A percentile compares a stretch with the other conserved stretches of the same genome.
Conservation (phyloP, 176 grass and related monocot genomes). For the Oryza brachyantha region DNA sequence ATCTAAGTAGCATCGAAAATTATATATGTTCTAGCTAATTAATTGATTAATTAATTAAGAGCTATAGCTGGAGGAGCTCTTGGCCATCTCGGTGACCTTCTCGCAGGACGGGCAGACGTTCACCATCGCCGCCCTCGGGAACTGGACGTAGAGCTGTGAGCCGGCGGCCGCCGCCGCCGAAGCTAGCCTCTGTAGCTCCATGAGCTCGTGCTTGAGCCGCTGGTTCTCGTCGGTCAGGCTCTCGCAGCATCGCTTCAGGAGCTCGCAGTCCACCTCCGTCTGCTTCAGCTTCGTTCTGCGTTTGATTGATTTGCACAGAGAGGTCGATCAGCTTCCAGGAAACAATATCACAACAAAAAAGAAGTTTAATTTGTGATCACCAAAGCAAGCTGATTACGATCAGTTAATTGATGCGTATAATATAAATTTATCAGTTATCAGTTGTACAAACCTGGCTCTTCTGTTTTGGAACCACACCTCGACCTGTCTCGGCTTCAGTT, state of each 20-base stretch:
- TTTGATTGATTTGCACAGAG: background rate
- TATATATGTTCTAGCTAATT: too few relatives aligned
- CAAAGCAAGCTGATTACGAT: too few relatives aligned
- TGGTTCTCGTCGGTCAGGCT: slow-evolving; percentile 62
- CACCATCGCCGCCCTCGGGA: slow-evolving; percentile 7
- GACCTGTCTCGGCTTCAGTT: slow-evolving; percentile 66
- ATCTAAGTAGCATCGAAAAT: background rate
- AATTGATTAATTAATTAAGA: background rate
- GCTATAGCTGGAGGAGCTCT: slow-evolving; percentile 40
- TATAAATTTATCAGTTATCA: too few relatives aligned
- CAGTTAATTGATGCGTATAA: too few relatives aligned
- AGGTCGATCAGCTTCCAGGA: background rate
- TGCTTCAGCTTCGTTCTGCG: slow-evolving; percentile 74
- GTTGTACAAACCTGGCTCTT: slow-evolving; percentile 59
- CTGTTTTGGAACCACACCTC: slow-evolving; percentile 95
- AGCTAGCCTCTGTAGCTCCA: slow-evolving; percentile 36
- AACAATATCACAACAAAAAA: background rate
- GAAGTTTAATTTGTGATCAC: too few relatives aligned
- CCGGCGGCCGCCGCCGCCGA: background rate
- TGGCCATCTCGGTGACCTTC: slow-evolving; percentile 36
- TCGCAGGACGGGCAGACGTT: slow-evolving; percentile 56
- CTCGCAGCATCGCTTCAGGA: slow-evolving; percentile 62
- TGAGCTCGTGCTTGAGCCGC: slow-evolving; percentile 56
- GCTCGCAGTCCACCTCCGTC: slow-evolving; percentile 62
- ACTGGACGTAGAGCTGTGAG: slow-evolving; percentile 22